A percentile compares a stretch with the other conserved stretches of the same genome.
Evolutionary conservation across 805 yeast species (phyloP).

Genomic region (Candida tallmaniae): DNA sequence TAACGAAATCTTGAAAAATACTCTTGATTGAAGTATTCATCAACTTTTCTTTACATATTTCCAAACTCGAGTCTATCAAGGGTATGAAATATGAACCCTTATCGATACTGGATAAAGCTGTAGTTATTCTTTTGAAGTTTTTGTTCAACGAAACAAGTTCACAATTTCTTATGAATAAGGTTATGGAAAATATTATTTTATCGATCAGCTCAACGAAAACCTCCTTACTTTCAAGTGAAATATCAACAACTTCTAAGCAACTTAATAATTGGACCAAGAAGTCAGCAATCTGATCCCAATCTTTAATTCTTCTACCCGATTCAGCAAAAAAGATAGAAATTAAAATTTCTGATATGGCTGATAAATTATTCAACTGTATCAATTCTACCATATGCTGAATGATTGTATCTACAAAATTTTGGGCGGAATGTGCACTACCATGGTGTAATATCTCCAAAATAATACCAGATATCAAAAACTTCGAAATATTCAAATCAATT

Average conservation of each 20-base stretch:
- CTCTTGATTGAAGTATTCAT: conserved; percentile 2
- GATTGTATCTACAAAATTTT: conserved; percentile 6
- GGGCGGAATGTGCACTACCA: conserved; percentile 30
- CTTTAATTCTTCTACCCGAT: conserved; percentile 58
- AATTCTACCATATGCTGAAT: not conserved
- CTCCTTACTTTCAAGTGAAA: no score
- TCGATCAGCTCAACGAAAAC: conserved; percentile 8
- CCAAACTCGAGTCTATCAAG: conserved; percentile 9
- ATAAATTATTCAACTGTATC: not conserved
- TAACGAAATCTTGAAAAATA: conserved; percentile 9
- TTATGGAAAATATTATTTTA: conserved; percentile 35
- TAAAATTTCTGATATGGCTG: conserved; percentile 33
- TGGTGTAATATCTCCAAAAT: conserved; percentile 50
- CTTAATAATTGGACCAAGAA: conserved; percentile 11
- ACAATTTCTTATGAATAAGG: conserved; percentile 53
- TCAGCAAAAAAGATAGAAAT: conserved; percentile 58
- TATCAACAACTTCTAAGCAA: not conserved
- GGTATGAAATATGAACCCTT: conserved; percentile 9
- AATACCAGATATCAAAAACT: conserved; percentile 51
- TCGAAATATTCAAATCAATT: conserved; percentile 20
- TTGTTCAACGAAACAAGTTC: conserved; percentile 37
- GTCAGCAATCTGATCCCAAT: conserved; percentile 42
- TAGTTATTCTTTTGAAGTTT: conserved; percentile 28
- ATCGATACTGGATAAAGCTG: conserved; percentile 4
- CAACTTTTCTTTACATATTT: conserved; percentile 9